A percentile compares a stretch with the other conserved stretches of the same genome.
phyloP scores from a whole-genome alignment of 345 rosid species.

The Hevea brasiliensis region DNA sequence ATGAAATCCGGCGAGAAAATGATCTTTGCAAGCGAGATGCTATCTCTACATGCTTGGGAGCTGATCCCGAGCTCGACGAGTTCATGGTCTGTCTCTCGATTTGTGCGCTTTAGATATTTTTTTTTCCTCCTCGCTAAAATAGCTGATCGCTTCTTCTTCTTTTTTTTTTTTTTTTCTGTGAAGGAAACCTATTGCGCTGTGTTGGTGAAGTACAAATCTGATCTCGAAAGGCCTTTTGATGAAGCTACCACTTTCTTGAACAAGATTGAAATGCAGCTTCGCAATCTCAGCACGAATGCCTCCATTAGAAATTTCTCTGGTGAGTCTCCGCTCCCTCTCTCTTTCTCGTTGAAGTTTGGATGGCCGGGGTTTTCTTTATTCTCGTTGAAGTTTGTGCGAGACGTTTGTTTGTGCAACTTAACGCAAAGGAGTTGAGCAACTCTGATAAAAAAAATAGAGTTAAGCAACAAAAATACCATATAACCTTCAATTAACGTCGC shows the following conservation, averaged over 20 bases:
- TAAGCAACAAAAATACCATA: conserved; percentile 13
- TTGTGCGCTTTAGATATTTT: background rate
- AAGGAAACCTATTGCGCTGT: conserved; percentile 79
- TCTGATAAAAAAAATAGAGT: no score
- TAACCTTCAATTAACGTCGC: conserved; percentile 19
- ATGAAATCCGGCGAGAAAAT: conserved; percentile 61
- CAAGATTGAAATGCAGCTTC: conserved; percentile 86
- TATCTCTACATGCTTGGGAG: conserved; percentile 49
- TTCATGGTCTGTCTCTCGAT: conserved; percentile 62
- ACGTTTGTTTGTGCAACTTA: background rate
- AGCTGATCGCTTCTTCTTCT: background rate
- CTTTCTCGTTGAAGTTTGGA: background rate
- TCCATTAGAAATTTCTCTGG: conserved; percentile 53
- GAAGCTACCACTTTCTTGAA: conserved; percentile 77
- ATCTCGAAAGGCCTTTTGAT: conserved; percentile 86
- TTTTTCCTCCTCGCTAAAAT: background rate
- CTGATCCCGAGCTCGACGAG: conserved; percentile 96
- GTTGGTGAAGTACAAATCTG: conserved; percentile 76
- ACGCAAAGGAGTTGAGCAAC: background rate
- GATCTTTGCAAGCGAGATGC: conserved; percentile 43
- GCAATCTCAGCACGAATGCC: conserved; percentile 65
- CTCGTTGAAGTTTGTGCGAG: conserved; percentile 34
- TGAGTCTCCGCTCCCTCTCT: conserved; percentile 30
- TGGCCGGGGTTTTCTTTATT: background rate
- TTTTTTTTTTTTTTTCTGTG: background rate